Evolutionary conservation across 2,329 filamentous ascomycete genomes (phyloP), one percentile per base, ranked within the genome.

Genomic region (Cordyceps javanica): DNA sequence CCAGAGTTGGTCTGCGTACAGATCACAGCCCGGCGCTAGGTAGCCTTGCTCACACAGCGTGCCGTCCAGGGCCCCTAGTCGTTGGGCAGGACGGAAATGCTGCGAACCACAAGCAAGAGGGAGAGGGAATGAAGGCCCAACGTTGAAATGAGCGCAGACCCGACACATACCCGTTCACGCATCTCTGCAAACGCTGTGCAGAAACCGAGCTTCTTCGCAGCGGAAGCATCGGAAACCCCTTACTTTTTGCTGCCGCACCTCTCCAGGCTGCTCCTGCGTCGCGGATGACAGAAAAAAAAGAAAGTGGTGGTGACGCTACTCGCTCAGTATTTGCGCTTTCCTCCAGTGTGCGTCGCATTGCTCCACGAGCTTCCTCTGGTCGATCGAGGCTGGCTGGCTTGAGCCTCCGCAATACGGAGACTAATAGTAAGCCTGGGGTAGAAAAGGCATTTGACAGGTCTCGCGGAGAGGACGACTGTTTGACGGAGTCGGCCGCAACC

Each of bases 311-410:
- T 54, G 51, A 54, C 51, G 51, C 51, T 41, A 45, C 36, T 26
- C 5, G 19, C 39, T 42, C 21, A 3, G 14, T 48, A 16, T n/a
- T n/a, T n/a, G n/a, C n/a, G n/a, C n/a, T n/a, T n/a, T n/a, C 14
- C 4, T 41, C 41, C 21, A 19, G 32, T 23, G 36, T 16, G 38
- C 38, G 39, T 44, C 28, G 51, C 7, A 46, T 55, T 32, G 42
- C 53, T 55, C 53, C 53, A 30, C 53, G 53, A 48, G 28, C 30
- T 55, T 42, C 16, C 26, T 25, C 19, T 34, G 13, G 41, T 55
- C 16, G 52, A 32, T 38, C 39, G 53, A 42, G 53, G 32, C n/a
- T 55, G 39, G 41, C 36, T 50, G 9, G 32, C 16, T 45, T 21
- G 39, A 8, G n/a, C 50, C 51, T 54, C 51, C 39, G 19, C 51